A percentile compares a stretch with the other conserved stretches of the same genome.
phyloP scores from a whole-genome alignment of 1,139 yeast species.

The Sugiyamaella paludigena region DNA sequence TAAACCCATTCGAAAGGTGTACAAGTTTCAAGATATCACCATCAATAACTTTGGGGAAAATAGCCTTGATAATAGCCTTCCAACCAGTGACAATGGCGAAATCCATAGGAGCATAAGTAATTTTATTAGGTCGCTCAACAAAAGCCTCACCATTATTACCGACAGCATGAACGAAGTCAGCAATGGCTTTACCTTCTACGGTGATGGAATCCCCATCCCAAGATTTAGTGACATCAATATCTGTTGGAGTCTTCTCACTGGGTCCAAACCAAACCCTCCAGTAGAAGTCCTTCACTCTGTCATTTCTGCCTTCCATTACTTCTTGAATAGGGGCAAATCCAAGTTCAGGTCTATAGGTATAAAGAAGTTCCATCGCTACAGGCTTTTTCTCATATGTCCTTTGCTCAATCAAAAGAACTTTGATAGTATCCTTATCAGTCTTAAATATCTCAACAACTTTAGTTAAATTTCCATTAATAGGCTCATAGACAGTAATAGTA shows the following conservation, averaged over 20 bases:
- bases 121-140: conserved; percentile 82
- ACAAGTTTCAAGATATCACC: conserved; percentile 94
- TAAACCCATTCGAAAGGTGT: conserved; percentile 92
- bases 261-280: conserved; percentile 97
- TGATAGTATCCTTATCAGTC: conserved; percentile 49
- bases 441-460: conserved; percentile 64
- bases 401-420: conserved; percentile 76
- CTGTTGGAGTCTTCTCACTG: conserved; percentile 52
- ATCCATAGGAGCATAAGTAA: conserved; percentile 95
- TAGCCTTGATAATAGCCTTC: conserved; percentile 96
- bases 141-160: conserved; percentile 97
- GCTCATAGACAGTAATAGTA: conserved; percentile 63
- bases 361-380: conserved; percentile 72
- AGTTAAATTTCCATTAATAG: conserved; percentile 66
- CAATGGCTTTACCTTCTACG: conserved; percentile 73
- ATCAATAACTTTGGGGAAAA: conserved; percentile 93
- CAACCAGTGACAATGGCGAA: conserved; percentile 98
- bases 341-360: conserved; percentile 74
- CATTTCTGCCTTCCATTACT: conserved; percentile 85
- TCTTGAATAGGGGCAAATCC: conserved; percentile 96
- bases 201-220: conserved; percentile 66
- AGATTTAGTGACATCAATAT: conserved; percentile 58
- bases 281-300: conserved; percentile 90
- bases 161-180: conserved; percentile 94
- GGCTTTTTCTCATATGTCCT: conserved; percentile 79